Conservation (phyloP, 345 rosid species). For the Physaria fendleri region DNA sequence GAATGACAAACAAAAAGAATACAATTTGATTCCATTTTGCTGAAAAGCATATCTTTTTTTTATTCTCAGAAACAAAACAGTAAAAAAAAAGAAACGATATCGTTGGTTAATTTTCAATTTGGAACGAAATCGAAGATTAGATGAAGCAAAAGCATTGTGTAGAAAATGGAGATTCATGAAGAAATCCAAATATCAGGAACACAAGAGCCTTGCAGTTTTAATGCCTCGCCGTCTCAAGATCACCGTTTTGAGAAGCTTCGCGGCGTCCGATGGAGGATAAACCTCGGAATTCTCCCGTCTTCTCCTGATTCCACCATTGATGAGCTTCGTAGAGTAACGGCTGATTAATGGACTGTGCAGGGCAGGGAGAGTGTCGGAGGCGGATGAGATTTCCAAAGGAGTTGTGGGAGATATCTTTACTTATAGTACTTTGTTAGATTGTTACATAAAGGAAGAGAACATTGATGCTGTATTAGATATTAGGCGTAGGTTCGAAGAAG, state of each 20-base stretch:
- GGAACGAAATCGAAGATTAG: constrained; percentile 3
- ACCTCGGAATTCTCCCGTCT: constrained; percentile 68
- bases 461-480: constrained; percentile 43
- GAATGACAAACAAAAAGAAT: not conserved
- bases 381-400: constrained; percentile 56
- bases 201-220: too few species aligned
- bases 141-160: constrained; percentile 16
- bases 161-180: constrained; percentile 21
- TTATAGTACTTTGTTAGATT: constrained; percentile 58
- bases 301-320: constrained; percentile 57
- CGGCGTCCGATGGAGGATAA: constrained; percentile 79
- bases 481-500: constrained; percentile 47
- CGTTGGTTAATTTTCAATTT: not conserved
- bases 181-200: constrained; percentile 17
- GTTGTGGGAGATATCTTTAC: constrained; percentile 51
- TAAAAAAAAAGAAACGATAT: not conserved
- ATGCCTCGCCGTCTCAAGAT: too few species aligned
- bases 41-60: not conserved
- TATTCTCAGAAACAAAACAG: not conserved
- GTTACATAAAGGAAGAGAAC: constrained; percentile 54
- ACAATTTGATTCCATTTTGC: not conserved
- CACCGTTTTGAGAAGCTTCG: constrained; percentile 50
- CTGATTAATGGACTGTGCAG: constrained; percentile 69
- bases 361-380: constrained; percentile 59
- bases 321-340: constrained; percentile 75